Conservation (phyloP, 2,329 filamentous ascomycete genomes). For the Trichoderma simmonsii region DNA sequence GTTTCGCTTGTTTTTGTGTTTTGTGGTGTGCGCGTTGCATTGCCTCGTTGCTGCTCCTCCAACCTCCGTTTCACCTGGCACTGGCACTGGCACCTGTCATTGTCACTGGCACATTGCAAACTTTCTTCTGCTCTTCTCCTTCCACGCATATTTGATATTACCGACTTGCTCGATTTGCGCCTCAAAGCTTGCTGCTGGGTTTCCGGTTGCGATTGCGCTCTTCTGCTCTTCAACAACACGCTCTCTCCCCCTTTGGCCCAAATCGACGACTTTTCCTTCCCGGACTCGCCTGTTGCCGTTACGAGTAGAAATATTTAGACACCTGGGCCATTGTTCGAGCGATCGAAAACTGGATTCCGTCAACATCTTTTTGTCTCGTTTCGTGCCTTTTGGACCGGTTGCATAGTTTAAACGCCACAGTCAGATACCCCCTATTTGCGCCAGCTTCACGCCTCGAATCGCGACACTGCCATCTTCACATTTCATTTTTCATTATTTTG, state of each 20-base stretch:
- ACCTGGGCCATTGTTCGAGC: not conserved
- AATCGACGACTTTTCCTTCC: not conserved
- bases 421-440: constrained; percentile 16
- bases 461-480: not conserved
- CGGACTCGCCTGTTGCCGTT: not conserved
- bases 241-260: not conserved
- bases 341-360: constrained; percentile 15
- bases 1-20: constrained; percentile 5
- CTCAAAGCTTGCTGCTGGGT: not conserved
- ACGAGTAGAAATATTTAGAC: not conserved
- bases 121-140: constrained; percentile 3
- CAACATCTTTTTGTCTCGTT: constrained; percentile 25
- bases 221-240: not conserved
- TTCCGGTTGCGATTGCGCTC: not conserved
- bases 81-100: not conserved
- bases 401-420: constrained; percentile 25
- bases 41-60: constrained; percentile 17
- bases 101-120: not conserved
- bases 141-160: not conserved
- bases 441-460: not conserved
- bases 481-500: not conserved
- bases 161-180: constrained; percentile 10
- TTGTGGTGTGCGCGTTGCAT: constrained; percentile 7
- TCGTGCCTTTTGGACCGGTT: constrained; percentile 25
- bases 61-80: constrained; percentile 14